Evolutionary conservation across 768 basidiomycete genomes (phyloP).

Genomic region (Sistotremastrum niveocremeum): DNA sequence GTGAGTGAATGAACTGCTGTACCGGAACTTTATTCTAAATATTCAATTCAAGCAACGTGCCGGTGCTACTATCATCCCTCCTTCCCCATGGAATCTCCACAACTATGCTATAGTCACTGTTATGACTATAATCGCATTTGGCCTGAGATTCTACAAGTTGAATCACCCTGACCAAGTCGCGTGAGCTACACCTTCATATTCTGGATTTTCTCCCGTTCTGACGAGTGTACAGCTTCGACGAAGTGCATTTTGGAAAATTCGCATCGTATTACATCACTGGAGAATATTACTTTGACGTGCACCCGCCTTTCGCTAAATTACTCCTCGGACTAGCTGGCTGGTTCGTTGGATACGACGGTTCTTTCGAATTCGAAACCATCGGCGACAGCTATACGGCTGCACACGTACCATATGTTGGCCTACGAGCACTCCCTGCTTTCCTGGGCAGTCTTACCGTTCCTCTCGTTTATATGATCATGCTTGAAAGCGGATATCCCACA

Average conservation of each 20-base stretch:
- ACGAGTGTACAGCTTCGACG: slow-evolving; percentile 62
- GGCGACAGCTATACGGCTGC: slow-evolving; percentile 82
- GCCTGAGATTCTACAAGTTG: slow-evolving; percentile 85
- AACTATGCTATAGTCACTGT: slow-evolving; percentile 34
- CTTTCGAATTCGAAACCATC: slow-evolving; percentile 89
- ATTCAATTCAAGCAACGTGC: no score
- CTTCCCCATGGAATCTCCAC: no score
- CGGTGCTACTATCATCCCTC: no score
- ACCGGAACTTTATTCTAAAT: no score
- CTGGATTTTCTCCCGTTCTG: neutral
- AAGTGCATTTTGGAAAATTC: slow-evolving; percentile 98
- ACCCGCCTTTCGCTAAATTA: slow-evolving; percentile 94
- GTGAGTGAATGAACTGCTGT: no score
- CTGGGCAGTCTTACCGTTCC: slow-evolving; percentile 85
- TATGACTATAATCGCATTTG: slow-evolving; percentile 67
- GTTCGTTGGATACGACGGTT: slow-evolving; percentile 92
- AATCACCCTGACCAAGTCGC: slow-evolving; percentile 91
- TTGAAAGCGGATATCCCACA: slow-evolving; percentile 92
- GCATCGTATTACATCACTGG: slow-evolving; percentile 86
- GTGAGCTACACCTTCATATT: slow-evolving; percentile 31
- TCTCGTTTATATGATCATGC: slow-evolving; percentile 92
- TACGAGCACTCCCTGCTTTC: slow-evolving; percentile 86
- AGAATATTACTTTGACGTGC: slow-evolving; percentile 98
- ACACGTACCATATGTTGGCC: slow-evolving; percentile 87
- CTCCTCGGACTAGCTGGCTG: slow-evolving; percentile 89